Evolutionary conservation across 306 rosid genomes (phyloP), one percentile per base, ranked within the genome.

Genomic region (Citrullus mucosospermus): DNA sequence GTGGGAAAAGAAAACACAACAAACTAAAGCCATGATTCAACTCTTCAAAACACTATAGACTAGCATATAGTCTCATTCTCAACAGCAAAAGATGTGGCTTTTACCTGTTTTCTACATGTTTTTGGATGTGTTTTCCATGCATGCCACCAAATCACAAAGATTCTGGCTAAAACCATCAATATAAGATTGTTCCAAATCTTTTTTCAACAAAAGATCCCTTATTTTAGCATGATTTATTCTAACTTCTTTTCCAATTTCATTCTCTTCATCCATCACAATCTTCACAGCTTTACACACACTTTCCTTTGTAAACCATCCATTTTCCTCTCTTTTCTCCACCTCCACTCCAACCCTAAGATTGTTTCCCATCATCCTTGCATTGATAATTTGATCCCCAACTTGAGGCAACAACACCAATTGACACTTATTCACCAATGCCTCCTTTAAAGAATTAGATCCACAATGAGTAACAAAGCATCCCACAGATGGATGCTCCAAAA

Each of bases 401-500:
- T 83, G 60, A 2, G 92, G 96, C 9, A 88, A 68, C 5, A 88
- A 79, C 76, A 88, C 89, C 75, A 91, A 16, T 68, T 86, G 92
- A 53, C 90, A 84, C 32, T 87, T 88, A 58, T 18, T 90, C 70
- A 84, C 62, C 82, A 84, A 58, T 5, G 87, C 91, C 80, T 90
- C 96, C 9, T 88, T 83, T 46, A 90, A 65, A 73, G 96, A 88
- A 14, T 88, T 89, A 4, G 88, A 85, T 15, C 96, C 92, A 28
- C 92, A 90, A 60, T 90, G 92, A 12, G 91, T 87, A 34, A 90
- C 96, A 78, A 90, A 90, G 80, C 92, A 87, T 28, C 92, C 92
- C 34, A 88, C 88, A 1, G 88, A 88, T 22, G 88, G 85, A 85
- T 87, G 93, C 68, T 79, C 84, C 82, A 86, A 60, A 17, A 91